These are phyloP conservation scores for Macrolepiota dolichaula DNA, from an alignment of 768 basidiomycete genomes.

Conservation along the genomic window DNA sequence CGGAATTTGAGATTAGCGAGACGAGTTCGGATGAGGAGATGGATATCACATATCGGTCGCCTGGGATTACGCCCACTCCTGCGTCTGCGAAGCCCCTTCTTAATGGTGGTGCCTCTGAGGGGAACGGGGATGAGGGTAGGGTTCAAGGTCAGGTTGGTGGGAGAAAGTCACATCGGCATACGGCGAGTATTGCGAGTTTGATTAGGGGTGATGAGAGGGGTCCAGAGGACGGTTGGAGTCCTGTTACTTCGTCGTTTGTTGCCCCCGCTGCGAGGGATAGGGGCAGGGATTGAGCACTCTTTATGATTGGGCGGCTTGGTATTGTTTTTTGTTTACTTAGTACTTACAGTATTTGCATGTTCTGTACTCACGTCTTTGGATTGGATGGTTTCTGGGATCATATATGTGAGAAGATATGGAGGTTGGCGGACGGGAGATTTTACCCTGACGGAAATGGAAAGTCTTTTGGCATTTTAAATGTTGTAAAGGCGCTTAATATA, in stretches of 20 bases:
- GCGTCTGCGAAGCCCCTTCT: constrained; percentile 23
- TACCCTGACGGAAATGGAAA: neutral
- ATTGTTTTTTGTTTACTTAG: neutral
- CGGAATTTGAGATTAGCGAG: constrained; percentile 55
- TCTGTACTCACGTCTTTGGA: neutral
- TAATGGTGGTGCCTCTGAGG: neutral
- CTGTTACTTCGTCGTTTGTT: constrained; percentile 54
- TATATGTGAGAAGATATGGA: neutral
- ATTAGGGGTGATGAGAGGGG: constrained; percentile 72
- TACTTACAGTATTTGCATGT: neutral
- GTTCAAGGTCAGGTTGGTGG: constrained; percentile 2
- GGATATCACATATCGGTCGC: constrained; percentile 71
- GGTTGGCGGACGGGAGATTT: neutral
- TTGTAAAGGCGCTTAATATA: too few species aligned
- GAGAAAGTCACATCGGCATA: constrained; percentile 58
- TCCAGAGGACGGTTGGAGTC: constrained; percentile 83
- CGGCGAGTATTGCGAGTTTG: constrained; percentile 80
- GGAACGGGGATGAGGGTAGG: neutral
- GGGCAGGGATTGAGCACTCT: neutral
- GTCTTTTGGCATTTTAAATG: neutral
- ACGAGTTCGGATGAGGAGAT: constrained; percentile 61
- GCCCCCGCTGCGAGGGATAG: constrained; percentile 27
- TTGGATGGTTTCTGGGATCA: neutral
- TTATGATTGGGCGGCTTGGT: neutral
- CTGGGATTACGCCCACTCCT: constrained; percentile 28